Evolutionary conservation across 768 basidiomycete species (phyloP), one percentile per base, ranked within the genome.

Genomic region (Mrakia hoshinonis): DNA sequence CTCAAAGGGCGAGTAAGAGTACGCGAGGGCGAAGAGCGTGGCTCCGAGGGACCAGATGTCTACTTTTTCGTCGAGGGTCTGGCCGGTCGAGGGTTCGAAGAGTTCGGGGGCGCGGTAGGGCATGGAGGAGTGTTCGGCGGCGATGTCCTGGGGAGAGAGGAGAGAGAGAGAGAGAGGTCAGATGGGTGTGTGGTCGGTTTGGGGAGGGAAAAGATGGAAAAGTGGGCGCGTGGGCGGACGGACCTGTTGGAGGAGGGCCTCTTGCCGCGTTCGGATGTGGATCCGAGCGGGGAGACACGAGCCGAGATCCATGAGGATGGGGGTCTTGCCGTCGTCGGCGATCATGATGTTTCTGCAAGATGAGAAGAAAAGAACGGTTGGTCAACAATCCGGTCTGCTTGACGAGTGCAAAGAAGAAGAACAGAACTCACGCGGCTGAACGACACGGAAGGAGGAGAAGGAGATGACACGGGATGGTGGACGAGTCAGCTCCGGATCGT

Each of bases 231-330:
- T 5, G 55, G 31, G 24, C 26, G 29, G 36, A 73, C 81, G 65
- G 69, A 89, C 89, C 83, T 98, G 96, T 75, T 97, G 92, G 22
- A 89, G 76, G 58, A 99, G 80, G 0, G 96, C 96, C 78, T 92
- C 89, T 31, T 88, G 87, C 31, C 96, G 85, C 70, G 85, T 92
- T 72, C 89, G 85, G 70, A 98, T 84, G 31, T 82, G 83, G 70
- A 98, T 86, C 38, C 94, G 83, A 4, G 96, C 96, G 77, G 55
- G 26, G 76, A 88, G 83, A 1, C 89, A 85, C 74, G 92, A 96
- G 24, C 96, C 96, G 79, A 99, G 93, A 80, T 99, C 96, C 96
- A 99, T 99, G 11, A 99, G 85, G 71, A 99, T 90, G 1, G 96
- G 90, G 11, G 85, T 83, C 43, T 75, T 61, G 1, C 90, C 92